Percentiles rank a stretch among this genome's conserved stretches.
Conservation (phyloP, 768 basidiomycete species). For the Phallus indusiatus region DNA sequence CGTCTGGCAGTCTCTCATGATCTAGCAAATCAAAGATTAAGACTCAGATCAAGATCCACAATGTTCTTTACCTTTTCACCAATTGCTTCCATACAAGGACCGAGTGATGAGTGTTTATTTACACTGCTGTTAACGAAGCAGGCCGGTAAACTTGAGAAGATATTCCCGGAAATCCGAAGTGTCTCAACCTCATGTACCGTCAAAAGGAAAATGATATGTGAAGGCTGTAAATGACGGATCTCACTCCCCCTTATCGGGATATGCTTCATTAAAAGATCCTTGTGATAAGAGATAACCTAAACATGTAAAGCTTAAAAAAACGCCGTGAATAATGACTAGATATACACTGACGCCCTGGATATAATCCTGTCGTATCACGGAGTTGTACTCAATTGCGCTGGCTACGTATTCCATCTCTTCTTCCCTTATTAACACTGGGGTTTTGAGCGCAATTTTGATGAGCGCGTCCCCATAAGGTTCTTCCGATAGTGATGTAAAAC, state of each 20-base stretch:
- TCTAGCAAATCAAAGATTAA: conserved; percentile 36
- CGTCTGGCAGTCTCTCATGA: conserved; percentile 65
- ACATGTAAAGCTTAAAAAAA: not conserved
- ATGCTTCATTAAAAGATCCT: conserved; percentile 50
- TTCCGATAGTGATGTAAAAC: conserved; percentile 53
- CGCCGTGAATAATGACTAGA: not conserved
- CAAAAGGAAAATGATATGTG: conserved; percentile 78
- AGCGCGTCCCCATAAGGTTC: conserved; percentile 45
- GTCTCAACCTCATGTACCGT: conserved; percentile 83
- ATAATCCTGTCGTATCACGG: conserved; percentile 81
- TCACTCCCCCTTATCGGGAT: conserved; percentile 59
- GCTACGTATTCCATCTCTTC: conserved; percentile 72
- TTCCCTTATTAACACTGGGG: conserved; percentile 78
- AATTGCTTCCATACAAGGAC: conserved; percentile 74
- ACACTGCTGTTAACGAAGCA: conserved; percentile 86
- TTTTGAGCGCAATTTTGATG: conserved; percentile 72
- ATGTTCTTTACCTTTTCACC: conserved; percentile 60
- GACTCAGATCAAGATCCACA: not conserved
- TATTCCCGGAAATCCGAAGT: conserved; percentile 71
- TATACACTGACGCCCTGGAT: conserved; percentile 51
- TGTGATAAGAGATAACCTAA: conserved; percentile 66
- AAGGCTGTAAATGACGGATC: conserved; percentile 63
- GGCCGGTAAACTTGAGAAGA: conserved; percentile 71
- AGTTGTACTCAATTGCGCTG: conserved; percentile 88
- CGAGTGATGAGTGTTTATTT: conserved; percentile 59